Evolutionary conservation across 2,329 filamentous ascomycete species (phyloP).

Genomic region (Trichoderma afroharzianum): DNA sequence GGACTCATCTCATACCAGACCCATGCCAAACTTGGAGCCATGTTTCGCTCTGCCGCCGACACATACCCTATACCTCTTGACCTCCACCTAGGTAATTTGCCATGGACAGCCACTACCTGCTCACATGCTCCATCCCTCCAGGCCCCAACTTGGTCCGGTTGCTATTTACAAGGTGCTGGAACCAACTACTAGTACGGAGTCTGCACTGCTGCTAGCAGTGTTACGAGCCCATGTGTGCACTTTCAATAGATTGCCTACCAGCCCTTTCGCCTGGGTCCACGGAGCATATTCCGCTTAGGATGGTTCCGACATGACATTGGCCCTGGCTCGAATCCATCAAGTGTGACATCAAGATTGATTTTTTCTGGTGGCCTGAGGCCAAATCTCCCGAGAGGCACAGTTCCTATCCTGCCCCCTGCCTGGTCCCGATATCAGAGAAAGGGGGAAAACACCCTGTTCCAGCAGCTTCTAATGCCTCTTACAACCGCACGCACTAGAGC

Average conservation of each 20-base stretch:
- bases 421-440: not conserved
- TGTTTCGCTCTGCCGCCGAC: not conserved
- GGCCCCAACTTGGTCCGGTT: not conserved
- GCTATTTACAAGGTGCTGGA: not conserved
- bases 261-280: conserved; percentile 8
- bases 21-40: not conserved
- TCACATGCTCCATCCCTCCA: not conserved
- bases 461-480: not conserved
- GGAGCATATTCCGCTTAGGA: conserved; percentile 10
- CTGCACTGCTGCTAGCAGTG: not conserved
- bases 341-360: conserved; percentile 3
- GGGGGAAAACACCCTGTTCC: not conserved
- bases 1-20: not conserved
- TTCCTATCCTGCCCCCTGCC: not conserved
- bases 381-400: not conserved
- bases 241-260: conserved; percentile 15
- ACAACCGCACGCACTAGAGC: not conserved
- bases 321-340: conserved; percentile 6
- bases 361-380: not conserved
- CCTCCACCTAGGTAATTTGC: not conserved
- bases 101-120: not conserved
- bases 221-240: conserved; percentile 1
- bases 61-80: not conserved
- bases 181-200: not conserved
- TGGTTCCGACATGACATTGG: not conserved